Evolutionary conservation across 495 filamentous ascomycete species (phyloP).

Genomic region (Pyronema domesticum): DNA sequence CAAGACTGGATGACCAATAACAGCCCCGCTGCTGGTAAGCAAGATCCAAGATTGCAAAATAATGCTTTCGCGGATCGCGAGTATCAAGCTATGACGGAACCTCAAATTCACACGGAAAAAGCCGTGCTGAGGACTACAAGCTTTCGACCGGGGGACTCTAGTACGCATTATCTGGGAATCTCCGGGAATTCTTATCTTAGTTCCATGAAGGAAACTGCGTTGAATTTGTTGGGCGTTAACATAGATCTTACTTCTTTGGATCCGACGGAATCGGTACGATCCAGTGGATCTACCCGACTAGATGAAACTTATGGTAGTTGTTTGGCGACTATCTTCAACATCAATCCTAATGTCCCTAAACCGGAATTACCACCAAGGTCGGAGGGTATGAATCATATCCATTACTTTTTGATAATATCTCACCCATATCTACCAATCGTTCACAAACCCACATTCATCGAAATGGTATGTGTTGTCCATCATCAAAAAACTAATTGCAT

Average conservation of each 20-base stretch:
- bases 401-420: constrained; percentile 55
- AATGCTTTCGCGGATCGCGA: background rate
- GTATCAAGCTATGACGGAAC: constrained; percentile 1
- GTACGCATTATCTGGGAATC: constrained; percentile 57
- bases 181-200: constrained; percentile 48
- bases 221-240: constrained; percentile 57
- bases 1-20: constrained; percentile 1
- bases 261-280: constrained; percentile 35
- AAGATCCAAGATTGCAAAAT: background rate
- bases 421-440: constrained; percentile 56
- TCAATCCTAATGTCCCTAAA: constrained; percentile 36
- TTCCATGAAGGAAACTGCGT: constrained; percentile 52
- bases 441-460: constrained; percentile 51
- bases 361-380: constrained; percentile 37
- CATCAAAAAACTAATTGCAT: background rate
- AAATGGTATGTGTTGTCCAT: constrained; percentile 32
- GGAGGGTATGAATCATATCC: constrained; percentile 43
- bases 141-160: constrained; percentile 38
- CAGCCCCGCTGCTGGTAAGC: background rate
- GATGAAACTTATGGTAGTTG: constrained; percentile 51
- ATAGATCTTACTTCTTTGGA: constrained; percentile 60
- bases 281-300: constrained; percentile 12
- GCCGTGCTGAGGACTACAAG: constrained; percentile 5
- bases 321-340: constrained; percentile 40
- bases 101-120: background rate